Base-by-base conservation (phyloP, 345 rosid species). In the Sisymbrium irio region DNA sequence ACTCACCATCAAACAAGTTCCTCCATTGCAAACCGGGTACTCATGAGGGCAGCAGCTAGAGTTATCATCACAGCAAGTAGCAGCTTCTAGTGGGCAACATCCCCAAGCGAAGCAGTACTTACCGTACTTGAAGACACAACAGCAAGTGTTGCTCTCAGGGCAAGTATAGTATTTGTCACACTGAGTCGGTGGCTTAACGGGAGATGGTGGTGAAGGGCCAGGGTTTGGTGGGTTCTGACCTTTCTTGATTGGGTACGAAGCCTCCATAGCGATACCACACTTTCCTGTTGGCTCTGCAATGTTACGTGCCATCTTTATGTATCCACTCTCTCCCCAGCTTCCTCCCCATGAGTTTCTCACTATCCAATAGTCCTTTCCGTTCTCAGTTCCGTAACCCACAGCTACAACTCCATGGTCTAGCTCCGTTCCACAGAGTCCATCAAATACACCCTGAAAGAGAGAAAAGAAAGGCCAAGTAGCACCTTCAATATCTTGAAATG, bases 201-300 rank as follows among this genome's bases (percentile, higher is more conserved):
- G 97, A 57, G 97, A 83, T 18, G 99, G 99, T 1, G 99, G 99
- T 12, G 97, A 87, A 0, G 99, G 99, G 2, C 97, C 97, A 0
- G 99, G 99, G 65, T 95, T 86, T 2, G 99, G 99, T 2, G 97
- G 99, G 70, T 95, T 95, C 66, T 79, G 79, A 49, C 97, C 86
- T 6, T 69, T 87, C 85, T 95, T 95, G 55, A 90, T 56, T 0
- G 99, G 97, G 73, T 92, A 95, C 6, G 99, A 95, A 54, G 97
- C 77, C 57, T 88, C 92, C 59, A 95, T 53, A 1, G 91, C 97
- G 67, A 95, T 95, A 22, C 99, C 99, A 81, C 99, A 95, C 76
- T 86, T 88, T 1, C 97, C 97, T 0, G 90, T 51, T 17, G 69
- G 45, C 28, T 50, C 69, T 2, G 40, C 80, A 15, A 84, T 44